These are phyloP conservation scores for Penicillium steckii DNA, from an alignment of 495 filamentous ascomycete genomes.

Conservation along the genomic window DNA sequence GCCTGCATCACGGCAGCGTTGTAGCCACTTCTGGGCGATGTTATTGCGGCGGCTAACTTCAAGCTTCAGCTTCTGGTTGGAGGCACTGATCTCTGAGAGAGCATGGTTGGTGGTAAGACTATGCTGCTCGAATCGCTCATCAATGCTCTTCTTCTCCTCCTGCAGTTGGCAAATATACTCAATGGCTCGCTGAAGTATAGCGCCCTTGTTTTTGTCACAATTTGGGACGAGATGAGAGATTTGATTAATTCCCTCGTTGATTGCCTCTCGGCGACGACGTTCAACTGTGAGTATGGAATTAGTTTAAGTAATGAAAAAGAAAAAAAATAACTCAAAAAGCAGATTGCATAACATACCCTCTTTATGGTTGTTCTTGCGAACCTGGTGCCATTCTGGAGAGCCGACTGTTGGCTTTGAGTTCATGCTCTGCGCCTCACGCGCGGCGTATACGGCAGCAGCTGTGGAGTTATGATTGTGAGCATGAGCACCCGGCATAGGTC, in stretches of 20 bases:
- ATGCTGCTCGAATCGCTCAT: slow-evolving; percentile 95
- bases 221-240: slow-evolving; percentile 96
- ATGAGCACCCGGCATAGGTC: slow-evolving; percentile 35
- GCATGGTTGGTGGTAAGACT: slow-evolving; percentile 95
- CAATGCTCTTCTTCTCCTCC: slow-evolving; percentile 88
- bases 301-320: slow-evolving; percentile 15
- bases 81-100: slow-evolving; percentile 81
- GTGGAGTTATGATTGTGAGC: slow-evolving; percentile 45
- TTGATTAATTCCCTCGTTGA: slow-evolving; percentile 99
- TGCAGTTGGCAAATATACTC: slow-evolving; percentile 92
- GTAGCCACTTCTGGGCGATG: slow-evolving; percentile 70
- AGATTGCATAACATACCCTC: slow-evolving; percentile 65
- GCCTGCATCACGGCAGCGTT: slow-evolving; percentile 73
- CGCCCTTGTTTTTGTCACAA: slow-evolving; percentile 99
- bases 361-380: slow-evolving; percentile 98
- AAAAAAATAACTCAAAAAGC: background rate
- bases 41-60: slow-evolving; percentile 61
- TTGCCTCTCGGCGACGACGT: slow-evolving; percentile 94
- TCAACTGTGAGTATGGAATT: slow-evolving; percentile 82
- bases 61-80: slow-evolving; percentile 85
- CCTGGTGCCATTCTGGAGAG: slow-evolving; percentile 96
- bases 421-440: slow-evolving; percentile 46
- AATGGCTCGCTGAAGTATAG: slow-evolving; percentile 90
- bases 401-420: slow-evolving; percentile 83
- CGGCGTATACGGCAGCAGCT: slow-evolving; percentile 47